These are phyloP conservation scores for Sporisorium graminicola DNA, from an alignment of 1,284 basidiomycete genomes.

Conservation along the genomic window DNA sequence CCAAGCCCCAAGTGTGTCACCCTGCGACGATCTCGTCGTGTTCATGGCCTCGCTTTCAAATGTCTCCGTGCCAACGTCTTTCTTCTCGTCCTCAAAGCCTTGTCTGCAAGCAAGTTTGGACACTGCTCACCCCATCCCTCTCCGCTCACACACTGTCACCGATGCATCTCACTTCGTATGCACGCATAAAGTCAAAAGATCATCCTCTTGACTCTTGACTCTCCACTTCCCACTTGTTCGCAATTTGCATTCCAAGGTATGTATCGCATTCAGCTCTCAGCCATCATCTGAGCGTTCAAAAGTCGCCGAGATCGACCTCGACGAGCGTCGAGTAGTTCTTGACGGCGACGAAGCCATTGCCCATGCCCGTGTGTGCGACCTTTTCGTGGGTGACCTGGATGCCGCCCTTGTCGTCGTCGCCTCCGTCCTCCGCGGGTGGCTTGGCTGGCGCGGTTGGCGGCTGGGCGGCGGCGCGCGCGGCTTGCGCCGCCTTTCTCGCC, in stretches of 20 bases:
- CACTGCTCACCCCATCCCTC: too few species aligned
- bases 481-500: constrained; percentile 72
- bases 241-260: background rate
- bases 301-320: constrained; percentile 71
- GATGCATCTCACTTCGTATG: too few species aligned
- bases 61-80: too few species aligned
- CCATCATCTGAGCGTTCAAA: constrained; percentile 44
- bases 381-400: constrained; percentile 32
- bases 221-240: too few species aligned
- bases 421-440: background rate
- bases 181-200: background rate
- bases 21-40: too few species aligned
- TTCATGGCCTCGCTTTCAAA: too few species aligned
- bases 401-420: background rate
- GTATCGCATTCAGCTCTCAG: too few species aligned
- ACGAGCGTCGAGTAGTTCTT: constrained; percentile 70
- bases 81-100: too few species aligned
- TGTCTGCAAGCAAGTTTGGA: too few species aligned
- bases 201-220: too few species aligned
- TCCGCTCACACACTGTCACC: too few species aligned
- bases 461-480: background rate
- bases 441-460: background rate
- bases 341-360: constrained; percentile 69
- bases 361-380: constrained; percentile 50
- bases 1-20: too few species aligned